These are phyloP conservation scores for Candolleomyces eurysporus DNA, from an alignment of 768 basidiomycete genomes.

Conservation along the genomic window DNA sequence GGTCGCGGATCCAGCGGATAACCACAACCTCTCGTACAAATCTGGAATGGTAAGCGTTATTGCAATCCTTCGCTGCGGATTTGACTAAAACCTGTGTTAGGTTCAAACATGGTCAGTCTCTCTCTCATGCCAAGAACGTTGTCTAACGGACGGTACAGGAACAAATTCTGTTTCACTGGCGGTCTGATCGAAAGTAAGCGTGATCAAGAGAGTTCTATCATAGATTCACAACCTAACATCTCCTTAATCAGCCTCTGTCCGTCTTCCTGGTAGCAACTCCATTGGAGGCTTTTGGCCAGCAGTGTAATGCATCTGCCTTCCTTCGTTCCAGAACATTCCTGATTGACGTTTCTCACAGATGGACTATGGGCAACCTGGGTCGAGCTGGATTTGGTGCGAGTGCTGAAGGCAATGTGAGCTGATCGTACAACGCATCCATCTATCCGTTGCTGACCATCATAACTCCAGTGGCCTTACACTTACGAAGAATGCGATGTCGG, in stretches of 20 bases:
- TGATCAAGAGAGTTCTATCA: conserved; percentile 2
- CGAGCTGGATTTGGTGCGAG: conserved; percentile 74
- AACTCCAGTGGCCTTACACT: conserved; percentile 58
- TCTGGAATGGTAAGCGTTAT: conserved; percentile 43
- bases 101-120: conserved; percentile 30
- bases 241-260: conserved; percentile 47
- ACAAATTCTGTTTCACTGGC: conserved; percentile 76
- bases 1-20: conserved; percentile 30
- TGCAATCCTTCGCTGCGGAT: not conserved
- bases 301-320: conserved; percentile 21
- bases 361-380: conserved; percentile 56
- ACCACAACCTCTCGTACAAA: conserved; percentile 70
- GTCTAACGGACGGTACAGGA: conserved; percentile 47
- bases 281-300: conserved; percentile 40
- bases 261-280: conserved; percentile 61
- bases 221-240: not conserved
- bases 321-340: not conserved
- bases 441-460: not conserved
- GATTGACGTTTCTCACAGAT: conserved; percentile 26
- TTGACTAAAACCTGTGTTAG: conserved; percentile 12
- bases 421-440: not conserved
- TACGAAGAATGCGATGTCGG: conserved; percentile 81
- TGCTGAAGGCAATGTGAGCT: conserved; percentile 61
- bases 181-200: conserved; percentile 55
- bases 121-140: too few species aligned